Conservation (phyloP, 2,329 filamentous ascomycete species). For the Aureobasidium musti region DNA sequence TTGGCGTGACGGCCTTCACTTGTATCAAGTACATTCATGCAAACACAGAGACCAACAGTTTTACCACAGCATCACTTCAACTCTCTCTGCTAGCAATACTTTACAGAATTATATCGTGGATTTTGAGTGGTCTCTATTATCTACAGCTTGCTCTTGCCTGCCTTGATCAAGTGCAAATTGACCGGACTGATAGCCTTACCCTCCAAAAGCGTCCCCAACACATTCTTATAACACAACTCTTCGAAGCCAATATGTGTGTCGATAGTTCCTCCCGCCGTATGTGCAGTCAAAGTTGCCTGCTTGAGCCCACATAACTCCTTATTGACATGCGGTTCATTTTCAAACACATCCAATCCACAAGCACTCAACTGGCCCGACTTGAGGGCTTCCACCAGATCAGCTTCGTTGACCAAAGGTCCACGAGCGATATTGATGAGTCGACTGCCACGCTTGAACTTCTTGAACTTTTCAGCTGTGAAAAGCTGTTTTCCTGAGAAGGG, state of each 20-base stretch:
- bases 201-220: constrained; percentile 31
- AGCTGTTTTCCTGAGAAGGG: constrained; percentile 56
- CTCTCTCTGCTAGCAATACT: too few species aligned
- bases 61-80: too few species aligned
- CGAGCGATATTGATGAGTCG: constrained; percentile 67
- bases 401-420: constrained; percentile 65
- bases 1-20: too few species aligned
- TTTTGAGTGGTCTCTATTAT: too few species aligned
- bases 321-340: constrained; percentile 58
- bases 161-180: constrained; percentile 23
- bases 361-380: constrained; percentile 54
- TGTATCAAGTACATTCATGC: too few species aligned
- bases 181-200: constrained; percentile 24
- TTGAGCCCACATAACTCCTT: constrained; percentile 46
- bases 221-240: constrained; percentile 44
- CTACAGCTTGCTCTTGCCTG: constrained; percentile 21
- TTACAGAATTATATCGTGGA: too few species aligned
- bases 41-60: too few species aligned
- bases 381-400: constrained; percentile 62
- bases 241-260: constrained; percentile 49
- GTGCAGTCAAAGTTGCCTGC: constrained; percentile 46
- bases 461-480: constrained; percentile 53
- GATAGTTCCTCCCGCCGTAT: constrained; percentile 45
- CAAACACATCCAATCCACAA: constrained; percentile 63
- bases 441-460: constrained; percentile 56